These are phyloP conservation scores for Penicillium silybi DNA, from an alignment of 495 filamentous ascomycete genomes.

Conservation along the genomic window DNA sequence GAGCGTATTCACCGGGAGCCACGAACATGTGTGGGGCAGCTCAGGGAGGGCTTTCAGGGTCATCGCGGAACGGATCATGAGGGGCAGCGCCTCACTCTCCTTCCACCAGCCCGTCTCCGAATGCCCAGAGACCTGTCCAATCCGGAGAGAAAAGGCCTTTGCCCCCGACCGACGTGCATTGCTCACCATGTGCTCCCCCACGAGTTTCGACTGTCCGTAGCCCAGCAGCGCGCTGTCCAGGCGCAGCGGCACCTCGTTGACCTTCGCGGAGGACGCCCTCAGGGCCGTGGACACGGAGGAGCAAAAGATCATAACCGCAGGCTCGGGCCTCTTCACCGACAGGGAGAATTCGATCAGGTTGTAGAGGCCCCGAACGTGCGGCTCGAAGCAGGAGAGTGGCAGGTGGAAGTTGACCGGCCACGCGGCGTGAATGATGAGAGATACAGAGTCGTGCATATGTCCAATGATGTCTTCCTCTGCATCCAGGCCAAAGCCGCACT, in stretches of 20 bases:
- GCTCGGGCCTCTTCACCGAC: conserved; percentile 32
- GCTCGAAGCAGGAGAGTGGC: conserved; percentile 29
- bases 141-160: conserved; percentile 46
- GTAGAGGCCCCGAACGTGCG: conserved; percentile 47
- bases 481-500: conserved; percentile 40
- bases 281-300: conserved; percentile 49
- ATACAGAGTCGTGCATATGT: conserved; percentile 37
- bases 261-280: conserved; percentile 19
- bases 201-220: conserved; percentile 58
- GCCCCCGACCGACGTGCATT: conserved; percentile 35
- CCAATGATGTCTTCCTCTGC: conserved; percentile 19
- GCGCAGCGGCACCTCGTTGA: conserved; percentile 41
- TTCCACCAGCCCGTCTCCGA: conserved; percentile 54
- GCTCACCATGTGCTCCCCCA: conserved; percentile 51
- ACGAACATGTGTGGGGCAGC: conserved; percentile 43
- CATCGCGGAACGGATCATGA: conserved; percentile 51
- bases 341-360: conserved; percentile 55
- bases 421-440: conserved; percentile 53
- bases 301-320: conserved; percentile 49
- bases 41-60: conserved; percentile 47
- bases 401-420: conserved; percentile 60
- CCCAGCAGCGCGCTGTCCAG: conserved; percentile 46
- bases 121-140: conserved; percentile 58
- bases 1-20: conserved; percentile 55
- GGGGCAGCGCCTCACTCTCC: conserved; percentile 52